Evolutionary conservation across 2,329 filamentous ascomycete species (phyloP).

Genomic region (Aspergillus sp.): DNA sequence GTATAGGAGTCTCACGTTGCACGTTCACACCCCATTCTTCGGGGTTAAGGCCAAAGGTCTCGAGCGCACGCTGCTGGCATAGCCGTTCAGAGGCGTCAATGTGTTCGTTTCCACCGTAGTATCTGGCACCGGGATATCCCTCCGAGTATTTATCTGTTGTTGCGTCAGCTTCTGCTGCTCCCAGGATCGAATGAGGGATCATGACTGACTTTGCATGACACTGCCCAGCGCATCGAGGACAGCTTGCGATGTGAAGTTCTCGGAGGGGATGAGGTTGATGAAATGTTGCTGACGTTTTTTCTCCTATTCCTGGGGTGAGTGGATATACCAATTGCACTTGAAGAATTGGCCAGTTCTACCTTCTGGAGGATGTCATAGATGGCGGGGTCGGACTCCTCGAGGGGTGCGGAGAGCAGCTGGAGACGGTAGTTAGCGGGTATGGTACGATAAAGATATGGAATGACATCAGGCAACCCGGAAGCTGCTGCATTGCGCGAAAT

Average conservation of each 20-base stretch:
- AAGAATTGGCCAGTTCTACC: conserved; percentile 49
- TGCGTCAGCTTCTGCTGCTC: conserved; percentile 26
- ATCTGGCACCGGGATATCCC: conserved; percentile 92
- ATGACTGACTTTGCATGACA: conserved; percentile 84
- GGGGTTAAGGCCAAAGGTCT: conserved; percentile 79
- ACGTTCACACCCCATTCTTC: conserved; percentile 97
- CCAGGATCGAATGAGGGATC: not conserved
- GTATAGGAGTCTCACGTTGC: conserved; percentile 61
- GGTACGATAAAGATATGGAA: not conserved
- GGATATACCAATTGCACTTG: conserved; percentile 2
- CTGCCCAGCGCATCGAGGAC: conserved; percentile 89
- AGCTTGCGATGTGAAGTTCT: conserved; percentile 93
- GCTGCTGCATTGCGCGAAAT: not conserved
- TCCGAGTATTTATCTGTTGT: conserved; percentile 91
- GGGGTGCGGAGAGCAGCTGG: conserved; percentile 75
- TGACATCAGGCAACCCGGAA: conserved; percentile 7
- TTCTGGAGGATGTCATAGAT: conserved; percentile 90
- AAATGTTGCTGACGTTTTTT: conserved; percentile 97
- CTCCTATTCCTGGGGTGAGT: conserved; percentile 61
- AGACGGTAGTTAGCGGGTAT: conserved; percentile 12
- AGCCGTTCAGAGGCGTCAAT: conserved; percentile 88
- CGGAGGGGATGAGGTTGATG: conserved; percentile 93
- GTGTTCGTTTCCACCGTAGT: conserved; percentile 96
- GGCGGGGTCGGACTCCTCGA: conserved; percentile 81
- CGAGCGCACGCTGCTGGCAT: conserved; percentile 85